phyloP scores from a whole-genome alignment of 2,329 filamentous ascomycete genomes.

The Alternaria dauci region DNA sequence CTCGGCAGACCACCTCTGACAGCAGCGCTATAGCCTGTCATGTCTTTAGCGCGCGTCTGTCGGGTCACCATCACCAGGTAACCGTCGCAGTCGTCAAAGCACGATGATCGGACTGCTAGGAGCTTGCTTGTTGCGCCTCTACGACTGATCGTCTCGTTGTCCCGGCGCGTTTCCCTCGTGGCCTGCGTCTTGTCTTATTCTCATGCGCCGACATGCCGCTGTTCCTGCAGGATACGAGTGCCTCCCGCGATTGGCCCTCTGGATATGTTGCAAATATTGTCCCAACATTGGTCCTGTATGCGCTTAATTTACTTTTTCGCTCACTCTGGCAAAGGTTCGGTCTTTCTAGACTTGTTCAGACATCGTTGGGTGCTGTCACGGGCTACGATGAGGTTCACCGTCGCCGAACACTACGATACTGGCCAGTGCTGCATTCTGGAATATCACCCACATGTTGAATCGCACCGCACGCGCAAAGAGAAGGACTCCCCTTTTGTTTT shows the following conservation, averaged over 20 bases:
- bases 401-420: not conserved
- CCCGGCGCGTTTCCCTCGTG: conserved; percentile 23
- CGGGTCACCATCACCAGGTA: conserved; percentile 34
- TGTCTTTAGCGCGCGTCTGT: conserved; percentile 29
- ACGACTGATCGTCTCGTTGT: conserved; percentile 14
- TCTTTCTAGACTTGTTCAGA: conserved; percentile 18
- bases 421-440: conserved; percentile 1
- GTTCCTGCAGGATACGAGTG: conserved; percentile 40
- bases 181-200: conserved; percentile 9
- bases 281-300: conserved; percentile 37
- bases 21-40: conserved; percentile 40
- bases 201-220: conserved; percentile 20
- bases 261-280: conserved; percentile 31
- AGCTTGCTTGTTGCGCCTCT: conserved; percentile 20
- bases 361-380: conserved; percentile 30
- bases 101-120: conserved; percentile 38
- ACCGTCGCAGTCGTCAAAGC: conserved; percentile 17
- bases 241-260: conserved; percentile 28
- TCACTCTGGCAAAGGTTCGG: conserved; percentile 12
- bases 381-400: conserved; percentile 12
- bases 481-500: conserved; percentile 2
- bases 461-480: conserved; percentile 4
- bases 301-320: conserved; percentile 39
- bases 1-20: conserved; percentile 32
- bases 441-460: not conserved